Evolutionary conservation across 2,329 filamentous ascomycete genomes (phyloP).

Genomic region (Pseudogymnoascus sp.): DNA sequence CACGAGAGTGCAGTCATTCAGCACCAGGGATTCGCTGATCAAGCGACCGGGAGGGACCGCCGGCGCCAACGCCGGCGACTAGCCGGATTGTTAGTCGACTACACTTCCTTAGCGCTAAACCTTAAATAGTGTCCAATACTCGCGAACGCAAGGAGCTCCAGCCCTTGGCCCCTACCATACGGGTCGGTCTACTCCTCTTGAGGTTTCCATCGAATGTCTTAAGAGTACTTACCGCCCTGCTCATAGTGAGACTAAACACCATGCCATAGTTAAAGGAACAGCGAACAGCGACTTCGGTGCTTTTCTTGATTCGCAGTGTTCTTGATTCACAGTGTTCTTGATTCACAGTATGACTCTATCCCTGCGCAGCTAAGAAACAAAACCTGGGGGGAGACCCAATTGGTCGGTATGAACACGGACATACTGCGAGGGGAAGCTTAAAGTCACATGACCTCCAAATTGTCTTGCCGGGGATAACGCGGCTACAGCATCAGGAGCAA

Average conservation of each 20-base stretch:
- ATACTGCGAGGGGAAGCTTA: neutral
- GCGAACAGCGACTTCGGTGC: too few relatives aligned
- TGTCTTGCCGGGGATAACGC: neutral
- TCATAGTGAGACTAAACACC: too few relatives aligned
- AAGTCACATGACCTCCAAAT: constrained; percentile 1
- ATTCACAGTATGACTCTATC: too few relatives aligned
- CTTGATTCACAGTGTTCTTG: too few relatives aligned
- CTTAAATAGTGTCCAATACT: neutral
- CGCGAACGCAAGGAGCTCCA: neutral
- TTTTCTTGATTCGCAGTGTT: too few relatives aligned
- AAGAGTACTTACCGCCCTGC: too few relatives aligned
- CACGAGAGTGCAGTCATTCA: neutral
- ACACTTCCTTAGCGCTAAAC: neutral
- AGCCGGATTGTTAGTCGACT: neutral
- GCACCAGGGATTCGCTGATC: neutral
- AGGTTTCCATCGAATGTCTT: too few relatives aligned
- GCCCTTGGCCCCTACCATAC: neutral
- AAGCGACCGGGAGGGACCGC: constrained; percentile 3
- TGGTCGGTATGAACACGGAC: too few relatives aligned
- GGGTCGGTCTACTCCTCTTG: too few relatives aligned
- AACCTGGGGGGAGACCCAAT: too few relatives aligned
- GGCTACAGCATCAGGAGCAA: neutral
- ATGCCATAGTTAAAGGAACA: too few relatives aligned
- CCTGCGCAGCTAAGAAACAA: too few relatives aligned
- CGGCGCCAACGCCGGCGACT: neutral